Conservation (phyloP, 192 early-diverging fungal genomes). For the Gigaspora rosea region DNA sequence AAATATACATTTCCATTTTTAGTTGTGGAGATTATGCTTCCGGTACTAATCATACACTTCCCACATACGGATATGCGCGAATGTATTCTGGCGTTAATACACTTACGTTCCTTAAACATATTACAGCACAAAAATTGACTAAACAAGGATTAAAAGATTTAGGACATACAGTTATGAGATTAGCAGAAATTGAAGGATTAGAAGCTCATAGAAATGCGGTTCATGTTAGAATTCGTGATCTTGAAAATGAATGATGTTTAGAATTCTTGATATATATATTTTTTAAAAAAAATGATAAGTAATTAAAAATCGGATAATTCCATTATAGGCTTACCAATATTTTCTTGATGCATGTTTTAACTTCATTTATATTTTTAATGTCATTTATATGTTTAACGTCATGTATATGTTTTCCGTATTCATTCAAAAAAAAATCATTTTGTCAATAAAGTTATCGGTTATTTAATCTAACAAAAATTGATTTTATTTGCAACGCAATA, state of each 20-base stretch:
- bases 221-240: conserved; percentile 77
- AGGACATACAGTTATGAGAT: conserved; percentile 89
- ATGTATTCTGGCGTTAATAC: conserved; percentile 99
- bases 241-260: conserved; percentile 24
- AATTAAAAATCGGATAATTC: no score
- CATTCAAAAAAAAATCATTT: no score
- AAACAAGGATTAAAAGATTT: conserved; percentile 80
- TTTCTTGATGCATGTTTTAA: no score
- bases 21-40: conserved; percentile 99
- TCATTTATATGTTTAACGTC: no score
- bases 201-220: conserved; percentile 98
- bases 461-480: no score
- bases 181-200: conserved; percentile 94
- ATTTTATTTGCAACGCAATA: no score
- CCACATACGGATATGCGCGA: conserved; percentile 96
- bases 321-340: no score
- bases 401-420: no score
- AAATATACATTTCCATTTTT: background rate
- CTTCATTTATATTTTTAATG: no score
- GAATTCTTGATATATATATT: no score
- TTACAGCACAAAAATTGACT: conserved; percentile 91
- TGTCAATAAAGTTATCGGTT: no score
- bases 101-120: conserved; percentile 94
- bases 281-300: no score
- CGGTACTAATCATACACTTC: conserved; percentile 99